These are phyloP conservation scores for Prinsepia uniflora DNA, from an alignment of 306 rosid species.

Conservation along the genomic window DNA sequence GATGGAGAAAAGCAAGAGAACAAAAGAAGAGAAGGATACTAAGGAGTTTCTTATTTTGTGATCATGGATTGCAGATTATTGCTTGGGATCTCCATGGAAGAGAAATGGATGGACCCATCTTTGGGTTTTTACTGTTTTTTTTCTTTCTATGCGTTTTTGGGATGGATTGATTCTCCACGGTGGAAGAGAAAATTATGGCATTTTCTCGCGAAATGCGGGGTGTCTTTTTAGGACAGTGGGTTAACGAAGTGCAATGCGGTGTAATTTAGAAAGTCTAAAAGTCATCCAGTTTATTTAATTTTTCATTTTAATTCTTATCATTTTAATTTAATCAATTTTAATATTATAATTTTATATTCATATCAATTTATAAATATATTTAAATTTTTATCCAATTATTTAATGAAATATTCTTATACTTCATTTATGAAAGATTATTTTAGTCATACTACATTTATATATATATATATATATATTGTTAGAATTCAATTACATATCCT, in stretches of 20 bases:
- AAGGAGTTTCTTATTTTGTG: conserved; percentile 4
- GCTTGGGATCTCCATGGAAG: conserved; percentile 41
- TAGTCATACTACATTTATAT: too few species aligned
- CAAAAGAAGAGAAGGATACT: neutral
- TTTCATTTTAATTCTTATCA: too few species aligned
- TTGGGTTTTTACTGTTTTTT: conserved; percentile 19
- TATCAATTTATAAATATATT: too few species aligned
- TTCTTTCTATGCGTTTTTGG: conserved; percentile 19
- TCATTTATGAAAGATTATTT: too few species aligned
- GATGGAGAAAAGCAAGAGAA: neutral
- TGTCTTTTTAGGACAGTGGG: conserved; percentile 23
- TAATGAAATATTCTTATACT: too few species aligned
- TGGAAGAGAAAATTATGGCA: conserved; percentile 36
- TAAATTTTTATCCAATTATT: too few species aligned
- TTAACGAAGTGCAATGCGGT: neutral
- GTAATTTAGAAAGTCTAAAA: neutral
- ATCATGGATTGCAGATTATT: neutral
- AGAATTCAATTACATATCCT: too few species aligned
- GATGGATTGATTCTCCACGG: conserved; percentile 18
- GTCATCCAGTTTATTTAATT: too few species aligned
- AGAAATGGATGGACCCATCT: conserved; percentile 26
- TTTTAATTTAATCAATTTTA: too few species aligned
- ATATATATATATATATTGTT: too few species aligned
- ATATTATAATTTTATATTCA: too few species aligned
- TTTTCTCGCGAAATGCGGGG: conserved; percentile 37